Conservation (phyloP, 805 yeast species). For the Cephaloascus fragrans region DNA sequence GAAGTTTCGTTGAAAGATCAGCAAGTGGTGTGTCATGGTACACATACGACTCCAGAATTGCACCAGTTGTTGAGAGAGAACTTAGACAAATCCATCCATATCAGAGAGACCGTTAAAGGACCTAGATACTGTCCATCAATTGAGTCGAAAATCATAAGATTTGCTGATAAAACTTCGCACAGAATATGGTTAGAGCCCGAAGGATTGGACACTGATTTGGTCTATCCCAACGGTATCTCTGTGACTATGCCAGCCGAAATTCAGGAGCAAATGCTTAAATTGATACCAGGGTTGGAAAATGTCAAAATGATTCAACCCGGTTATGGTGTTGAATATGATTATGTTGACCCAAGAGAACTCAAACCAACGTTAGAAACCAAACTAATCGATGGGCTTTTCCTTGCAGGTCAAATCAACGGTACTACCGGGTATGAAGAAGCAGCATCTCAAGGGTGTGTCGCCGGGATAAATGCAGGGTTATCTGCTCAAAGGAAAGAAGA, state of each 20-base stretch:
- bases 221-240: constrained; percentile 94
- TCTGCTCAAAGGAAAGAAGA: constrained; percentile 27
- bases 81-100: constrained; percentile 78
- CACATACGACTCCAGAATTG: constrained; percentile 66
- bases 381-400: constrained; percentile 60
- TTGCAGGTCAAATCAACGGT: constrained; percentile 98
- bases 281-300: constrained; percentile 84
- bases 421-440: constrained; percentile 99
- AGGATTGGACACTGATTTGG: constrained; percentile 76
- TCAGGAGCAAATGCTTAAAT: constrained; percentile 60
- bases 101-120: constrained; percentile 88
- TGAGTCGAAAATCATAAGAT: constrained; percentile 78
- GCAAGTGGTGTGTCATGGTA: constrained; percentile 66
- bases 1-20: constrained; percentile 44
- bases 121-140: constrained; percentile 97
- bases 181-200: constrained; percentile 95
- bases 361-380: constrained; percentile 74
- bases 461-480: constrained; percentile 92
- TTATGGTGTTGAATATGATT: constrained; percentile 98
- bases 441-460: constrained; percentile 90
- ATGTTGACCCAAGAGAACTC: constrained; percentile 87
- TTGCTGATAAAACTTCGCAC: constrained; percentile 68
- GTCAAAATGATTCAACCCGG: constrained; percentile 92
- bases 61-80: constrained; percentile 64
- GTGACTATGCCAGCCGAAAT: constrained; percentile 95